Evolutionary conservation across 257 asterid genomes (phyloP).

Genomic region (Ocimum tenuiflorum): DNA sequence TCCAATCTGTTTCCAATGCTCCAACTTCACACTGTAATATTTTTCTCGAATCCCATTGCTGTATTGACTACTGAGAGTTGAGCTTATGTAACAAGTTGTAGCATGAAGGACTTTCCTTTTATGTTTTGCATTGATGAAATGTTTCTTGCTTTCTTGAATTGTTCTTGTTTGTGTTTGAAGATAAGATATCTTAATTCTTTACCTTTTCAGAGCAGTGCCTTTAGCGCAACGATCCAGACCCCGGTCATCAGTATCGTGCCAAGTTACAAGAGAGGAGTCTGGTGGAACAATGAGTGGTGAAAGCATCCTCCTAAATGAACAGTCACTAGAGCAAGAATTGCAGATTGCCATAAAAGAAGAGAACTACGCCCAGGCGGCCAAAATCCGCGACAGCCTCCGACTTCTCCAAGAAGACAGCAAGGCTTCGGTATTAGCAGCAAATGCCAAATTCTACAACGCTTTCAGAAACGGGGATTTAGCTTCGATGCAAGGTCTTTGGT

Average conservation of each 20-base stretch:
- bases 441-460: slow-evolving; percentile 67
- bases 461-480: slow-evolving; percentile 78
- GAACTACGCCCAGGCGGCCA: slow-evolving; percentile 80
- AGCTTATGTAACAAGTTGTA: background rate
- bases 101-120: no score
- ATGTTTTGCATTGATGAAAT: background rate
- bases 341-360: slow-evolving; percentile 70
- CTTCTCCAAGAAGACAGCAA: slow-evolving; percentile 84
- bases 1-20: slow-evolving; percentile 8
- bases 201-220: slow-evolving; percentile 50
- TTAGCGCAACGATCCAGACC: slow-evolving; percentile 40
- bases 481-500: slow-evolving; percentile 80
- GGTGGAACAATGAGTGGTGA: slow-evolving; percentile 74
- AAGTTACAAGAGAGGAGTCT: slow-evolving; percentile 65
- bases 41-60: background rate
- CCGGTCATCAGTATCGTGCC: slow-evolving; percentile 33
- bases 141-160: background rate
- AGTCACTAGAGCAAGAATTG: slow-evolving; percentile 63
- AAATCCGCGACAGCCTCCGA: slow-evolving; percentile 76
- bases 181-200: slow-evolving; percentile 23
- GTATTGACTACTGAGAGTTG: no score
- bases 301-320: slow-evolving; percentile 63
- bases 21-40: slow-evolving; percentile 28
- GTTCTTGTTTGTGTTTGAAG: background rate
- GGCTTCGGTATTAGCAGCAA: slow-evolving; percentile 80